phyloP scores from a whole-genome alignment of 805 yeast genomes.

The Clavispora asparagi region DNA sequence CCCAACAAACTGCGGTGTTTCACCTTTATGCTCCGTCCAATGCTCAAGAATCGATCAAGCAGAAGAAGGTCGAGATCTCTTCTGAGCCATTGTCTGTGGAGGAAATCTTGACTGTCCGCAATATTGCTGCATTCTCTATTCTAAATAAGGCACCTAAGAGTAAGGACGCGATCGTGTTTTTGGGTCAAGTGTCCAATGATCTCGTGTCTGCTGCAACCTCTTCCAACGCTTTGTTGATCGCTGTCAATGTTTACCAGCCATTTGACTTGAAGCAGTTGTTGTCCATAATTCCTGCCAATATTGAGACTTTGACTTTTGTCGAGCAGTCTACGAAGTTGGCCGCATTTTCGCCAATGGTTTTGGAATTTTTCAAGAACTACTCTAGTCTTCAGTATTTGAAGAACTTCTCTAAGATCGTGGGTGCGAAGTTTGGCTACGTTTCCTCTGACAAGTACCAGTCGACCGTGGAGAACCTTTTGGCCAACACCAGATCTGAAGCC shows the following conservation, averaged over 20 bases:
- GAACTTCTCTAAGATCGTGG: constrained; percentile 47
- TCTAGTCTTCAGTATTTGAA: constrained; percentile 41
- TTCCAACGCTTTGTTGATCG: constrained; percentile 43
- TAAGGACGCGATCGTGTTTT: constrained; percentile 49
- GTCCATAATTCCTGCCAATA: constrained; percentile 47
- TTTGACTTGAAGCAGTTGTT: constrained; percentile 53
- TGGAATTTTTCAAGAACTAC: constrained; percentile 67
- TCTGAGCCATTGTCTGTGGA: constrained; percentile 9
- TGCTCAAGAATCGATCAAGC: constrained; percentile 9
- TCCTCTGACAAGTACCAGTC: constrained; percentile 31
- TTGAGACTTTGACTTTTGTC: constrained; percentile 53
- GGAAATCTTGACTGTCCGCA: constrained; percentile 20
- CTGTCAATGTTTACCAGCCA: constrained; percentile 69
- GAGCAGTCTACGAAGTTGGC: constrained; percentile 50
- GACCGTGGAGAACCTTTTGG: constrained; percentile 43
- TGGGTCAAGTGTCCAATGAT: constrained; percentile 53
- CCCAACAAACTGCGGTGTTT: constrained; percentile 51
- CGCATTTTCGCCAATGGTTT: constrained; percentile 60
- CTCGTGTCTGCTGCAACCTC: constrained; percentile 36
- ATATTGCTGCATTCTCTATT: constrained; percentile 25
- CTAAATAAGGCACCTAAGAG: constrained; percentile 30
- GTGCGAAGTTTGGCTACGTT: constrained; percentile 52
- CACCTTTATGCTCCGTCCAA: constrained; percentile 54
- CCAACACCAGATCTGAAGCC: constrained; percentile 44
- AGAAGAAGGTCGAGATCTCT: constrained; percentile 1